Base-by-base conservation (phyloP, 1,284 basidiomycete genomes). In the Pisolithus thermaeus region DNA sequence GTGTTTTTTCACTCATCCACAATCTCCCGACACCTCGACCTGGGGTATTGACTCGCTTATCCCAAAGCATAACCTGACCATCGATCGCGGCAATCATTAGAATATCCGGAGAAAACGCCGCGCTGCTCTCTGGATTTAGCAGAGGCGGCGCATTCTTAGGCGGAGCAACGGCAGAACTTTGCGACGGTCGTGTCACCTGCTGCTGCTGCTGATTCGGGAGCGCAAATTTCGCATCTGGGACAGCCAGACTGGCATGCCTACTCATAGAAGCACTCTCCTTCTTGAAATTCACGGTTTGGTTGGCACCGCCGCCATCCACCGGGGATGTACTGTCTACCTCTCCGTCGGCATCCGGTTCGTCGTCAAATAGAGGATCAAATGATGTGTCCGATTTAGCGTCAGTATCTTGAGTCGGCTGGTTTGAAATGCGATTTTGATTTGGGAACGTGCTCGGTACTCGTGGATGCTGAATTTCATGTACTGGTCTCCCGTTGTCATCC, bases 51-150 rank as follows among this genome's bases (percentile, higher is more conserved):
- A 84, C 83, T 53, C 96, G 76, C 58, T 85, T 80, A 64, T 99
- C 96, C 86, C 94, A 96, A 7, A 99, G 68, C 36, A 95, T 82
- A 18, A 97, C 82, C 65, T 97, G 92, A 1, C 97, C 96, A 59
- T 97, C 94, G 56, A 97, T 87, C 7, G 87, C 87, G 25, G 89
- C 87, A 3, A 92, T 94, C 78, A 99, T 80, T 40, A 99, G 69
- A 37, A 97, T 70, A 64, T 98, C 91, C 4, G 85, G 74, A 23
- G 92, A 95, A 68, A 87, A 92, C 16, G 77, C 70, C 22, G 76
- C 66, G 60, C 84, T 91, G 7, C 71, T 73, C 11, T 75, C 63
- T 0, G 79, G 70, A 56, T 88, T 81, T 30, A 95, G 71, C 23
- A 87, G 68, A 0, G 86, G 84, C 18, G 87, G 86, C 7, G 85